A percentile compares a stretch with the other conserved stretches of the same genome.
These are phyloP conservation scores for Hymenoscyphus infarciens DNA, from an alignment of 2,329 filamentous ascomycete genomes.

Conservation along the genomic window DNA sequence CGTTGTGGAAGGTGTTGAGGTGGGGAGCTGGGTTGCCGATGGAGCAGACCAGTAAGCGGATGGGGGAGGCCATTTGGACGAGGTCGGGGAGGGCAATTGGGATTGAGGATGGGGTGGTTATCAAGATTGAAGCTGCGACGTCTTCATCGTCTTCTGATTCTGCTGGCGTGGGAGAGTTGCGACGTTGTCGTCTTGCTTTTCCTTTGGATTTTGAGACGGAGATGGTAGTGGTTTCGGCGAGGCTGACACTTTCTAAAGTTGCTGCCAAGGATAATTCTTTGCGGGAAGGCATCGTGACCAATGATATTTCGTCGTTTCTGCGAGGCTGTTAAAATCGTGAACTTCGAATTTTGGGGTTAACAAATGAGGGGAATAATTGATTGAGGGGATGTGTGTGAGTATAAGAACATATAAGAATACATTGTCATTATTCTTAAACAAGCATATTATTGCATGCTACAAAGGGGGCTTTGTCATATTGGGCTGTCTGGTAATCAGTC, in stretches of 20 bases:
- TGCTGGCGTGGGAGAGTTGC: constrained; percentile 3
- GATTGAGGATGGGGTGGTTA: background rate
- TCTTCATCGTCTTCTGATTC: constrained; percentile 1
- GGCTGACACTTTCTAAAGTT: constrained; percentile 11
- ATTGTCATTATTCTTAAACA: background rate
- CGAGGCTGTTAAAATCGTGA: constrained; percentile 4
- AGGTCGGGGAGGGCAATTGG: constrained; percentile 7
- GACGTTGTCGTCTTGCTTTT: background rate
- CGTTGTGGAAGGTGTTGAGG: constrained; percentile 77
- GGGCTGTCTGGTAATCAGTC: background rate
- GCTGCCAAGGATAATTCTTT: constrained; percentile 4
- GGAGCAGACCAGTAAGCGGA: constrained; percentile 73
- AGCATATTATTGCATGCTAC: background rate
- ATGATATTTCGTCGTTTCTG: constrained; percentile 1
- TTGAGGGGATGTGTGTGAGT: background rate
- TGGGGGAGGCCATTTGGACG: constrained; percentile 22
- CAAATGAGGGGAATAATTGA: background rate
- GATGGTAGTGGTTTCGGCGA: background rate
- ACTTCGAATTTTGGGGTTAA: background rate
- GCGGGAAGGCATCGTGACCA: background rate
- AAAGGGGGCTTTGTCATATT: constrained; percentile 15
- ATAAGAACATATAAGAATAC: background rate
- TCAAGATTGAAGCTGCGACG: background rate
- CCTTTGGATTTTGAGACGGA: no score
- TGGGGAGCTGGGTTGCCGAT: constrained; percentile 81